phyloP scores from a whole-genome alignment of 2,329 filamentous ascomycete genomes.

The Fusarium keratoplasticum region DNA sequence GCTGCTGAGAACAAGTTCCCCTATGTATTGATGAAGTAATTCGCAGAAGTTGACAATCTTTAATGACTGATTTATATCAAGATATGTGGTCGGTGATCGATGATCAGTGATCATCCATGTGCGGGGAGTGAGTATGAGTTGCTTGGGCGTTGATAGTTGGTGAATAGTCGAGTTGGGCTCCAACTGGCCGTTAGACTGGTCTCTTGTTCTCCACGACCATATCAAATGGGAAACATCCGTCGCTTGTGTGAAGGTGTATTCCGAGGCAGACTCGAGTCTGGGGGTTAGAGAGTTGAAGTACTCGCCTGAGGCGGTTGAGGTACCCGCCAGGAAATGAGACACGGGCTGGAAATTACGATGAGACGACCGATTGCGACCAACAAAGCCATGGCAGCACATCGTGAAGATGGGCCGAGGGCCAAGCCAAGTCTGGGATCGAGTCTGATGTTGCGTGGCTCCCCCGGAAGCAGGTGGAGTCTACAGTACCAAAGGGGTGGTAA shows the following conservation, averaged over 20 bases:
- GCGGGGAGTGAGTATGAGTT: not conserved
- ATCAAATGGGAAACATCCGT: not conserved
- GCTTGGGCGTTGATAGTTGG: not conserved
- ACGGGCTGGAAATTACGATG: conserved; percentile 32
- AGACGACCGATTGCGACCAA: conserved; percentile 21
- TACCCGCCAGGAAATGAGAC: conserved; percentile 18
- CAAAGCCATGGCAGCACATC: conserved; percentile 13
- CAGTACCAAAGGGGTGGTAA: not conserved
- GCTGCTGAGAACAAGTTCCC: conserved; percentile 34
- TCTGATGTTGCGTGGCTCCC: not conserved
- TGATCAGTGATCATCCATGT: not conserved
- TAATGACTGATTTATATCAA: conserved; percentile 11
- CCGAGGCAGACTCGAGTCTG: not conserved
- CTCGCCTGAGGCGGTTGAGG: not conserved
- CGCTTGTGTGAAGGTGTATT: not conserved
- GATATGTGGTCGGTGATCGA: not conserved
- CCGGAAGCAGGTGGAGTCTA: not conserved
- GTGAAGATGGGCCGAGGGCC: conserved; percentile 12
- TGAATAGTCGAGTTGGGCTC: not conserved
- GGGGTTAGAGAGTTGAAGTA: not conserved
- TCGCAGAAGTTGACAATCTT: conserved; percentile 18
- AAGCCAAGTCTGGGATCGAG: not conserved
- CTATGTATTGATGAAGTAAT: conserved; percentile 39
- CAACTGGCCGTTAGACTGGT: not conserved
- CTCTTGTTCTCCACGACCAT: not conserved